A percentile compares a stretch with the other conserved stretches of the same genome.
Evolutionary conservation across 1,284 basidiomycete genomes (phyloP).

Genomic region (Kalmanozyma brasiliensis): DNA sequence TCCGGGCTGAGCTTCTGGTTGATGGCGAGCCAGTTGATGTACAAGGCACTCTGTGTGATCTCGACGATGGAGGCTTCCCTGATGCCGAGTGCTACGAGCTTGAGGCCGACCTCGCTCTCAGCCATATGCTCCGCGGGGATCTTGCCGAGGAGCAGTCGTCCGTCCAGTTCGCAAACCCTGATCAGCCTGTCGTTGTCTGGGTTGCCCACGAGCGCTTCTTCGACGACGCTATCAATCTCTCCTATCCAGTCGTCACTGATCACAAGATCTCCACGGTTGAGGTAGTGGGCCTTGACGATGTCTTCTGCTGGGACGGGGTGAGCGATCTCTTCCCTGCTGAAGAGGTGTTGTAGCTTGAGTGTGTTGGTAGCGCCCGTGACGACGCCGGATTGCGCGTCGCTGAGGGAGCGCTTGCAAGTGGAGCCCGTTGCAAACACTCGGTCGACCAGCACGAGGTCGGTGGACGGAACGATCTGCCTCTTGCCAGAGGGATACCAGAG

Average conservation of each 20-base stretch:
- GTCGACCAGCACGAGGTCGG: slow-evolving; percentile 79
- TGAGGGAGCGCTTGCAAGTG: slow-evolving; percentile 81
- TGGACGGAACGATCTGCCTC: slow-evolving; percentile 72
- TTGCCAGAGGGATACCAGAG: slow-evolving; percentile 74
- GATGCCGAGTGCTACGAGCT: slow-evolving; percentile 68
- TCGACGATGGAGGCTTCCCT: slow-evolving; percentile 71
- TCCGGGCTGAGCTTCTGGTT: slow-evolving; percentile 74
- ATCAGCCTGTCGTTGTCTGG: slow-evolving; percentile 69
- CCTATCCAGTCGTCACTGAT: slow-evolving; percentile 87
- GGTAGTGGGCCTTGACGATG: slow-evolving; percentile 67
- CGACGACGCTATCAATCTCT: slow-evolving; percentile 78
- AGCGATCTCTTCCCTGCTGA: slow-evolving; percentile 75
- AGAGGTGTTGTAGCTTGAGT: slow-evolving; percentile 79
- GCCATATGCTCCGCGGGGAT: slow-evolving; percentile 43
- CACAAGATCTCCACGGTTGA: slow-evolving; percentile 71
- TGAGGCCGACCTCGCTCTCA: slow-evolving; percentile 67
- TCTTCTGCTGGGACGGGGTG: slow-evolving; percentile 76
- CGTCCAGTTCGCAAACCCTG: slow-evolving; percentile 40
- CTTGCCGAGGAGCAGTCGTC: slow-evolving; percentile 29
- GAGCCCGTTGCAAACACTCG: slow-evolving; percentile 82
- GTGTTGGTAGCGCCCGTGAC: slow-evolving; percentile 76
- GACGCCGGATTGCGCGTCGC: slow-evolving; percentile 81
- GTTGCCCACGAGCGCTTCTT: slow-evolving; percentile 78
- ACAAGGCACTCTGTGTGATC: slow-evolving; percentile 81
- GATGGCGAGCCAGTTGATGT: slow-evolving; percentile 86